phyloP scores from a whole-genome alignment of 176 grass and related monocot species.

The Juncus effusus region DNA sequence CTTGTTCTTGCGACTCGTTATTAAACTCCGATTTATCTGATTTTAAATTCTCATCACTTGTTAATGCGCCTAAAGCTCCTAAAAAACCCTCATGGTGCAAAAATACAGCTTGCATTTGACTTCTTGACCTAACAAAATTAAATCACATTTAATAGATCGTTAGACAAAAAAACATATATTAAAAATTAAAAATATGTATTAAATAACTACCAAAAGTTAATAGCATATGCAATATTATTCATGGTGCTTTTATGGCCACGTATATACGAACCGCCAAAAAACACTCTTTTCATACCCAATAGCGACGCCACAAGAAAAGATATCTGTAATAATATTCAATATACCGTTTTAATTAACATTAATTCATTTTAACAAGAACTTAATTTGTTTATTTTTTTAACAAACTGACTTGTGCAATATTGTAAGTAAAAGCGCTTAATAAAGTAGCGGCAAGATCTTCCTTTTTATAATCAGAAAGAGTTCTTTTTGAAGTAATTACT shows the following conservation, averaged over 20 bases:
- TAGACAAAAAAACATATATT: not conserved
- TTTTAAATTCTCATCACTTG: conserved; percentile 59
- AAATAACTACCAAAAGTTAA: conserved; percentile 71
- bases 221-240: conserved; percentile 94
- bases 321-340: conserved; percentile 44
- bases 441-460: conserved; percentile 90
- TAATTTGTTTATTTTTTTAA: not conserved
- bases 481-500: conserved; percentile 84
- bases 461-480: conserved; percentile 66
- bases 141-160: conserved; percentile 13
- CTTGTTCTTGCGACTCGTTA: conserved; percentile 41
- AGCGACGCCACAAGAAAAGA: conserved; percentile 93
- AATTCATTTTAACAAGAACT: conserved; percentile 2
- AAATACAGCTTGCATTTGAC: conserved; percentile 94
- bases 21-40: conserved; percentile 33
- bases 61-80: conserved; percentile 90
- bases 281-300: conserved; percentile 78
- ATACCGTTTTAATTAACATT: not conserved
- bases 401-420: conserved; percentile 82
- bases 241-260: conserved; percentile 92
- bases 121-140: conserved; percentile 69
- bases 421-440: conserved; percentile 95
- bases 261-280: conserved; percentile 98
- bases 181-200: conserved; percentile 15
- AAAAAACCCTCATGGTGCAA: conserved; percentile 92